phyloP scores from a whole-genome alignment of 768 basidiomycete genomes.

The Lentinula raphanica region DNA sequence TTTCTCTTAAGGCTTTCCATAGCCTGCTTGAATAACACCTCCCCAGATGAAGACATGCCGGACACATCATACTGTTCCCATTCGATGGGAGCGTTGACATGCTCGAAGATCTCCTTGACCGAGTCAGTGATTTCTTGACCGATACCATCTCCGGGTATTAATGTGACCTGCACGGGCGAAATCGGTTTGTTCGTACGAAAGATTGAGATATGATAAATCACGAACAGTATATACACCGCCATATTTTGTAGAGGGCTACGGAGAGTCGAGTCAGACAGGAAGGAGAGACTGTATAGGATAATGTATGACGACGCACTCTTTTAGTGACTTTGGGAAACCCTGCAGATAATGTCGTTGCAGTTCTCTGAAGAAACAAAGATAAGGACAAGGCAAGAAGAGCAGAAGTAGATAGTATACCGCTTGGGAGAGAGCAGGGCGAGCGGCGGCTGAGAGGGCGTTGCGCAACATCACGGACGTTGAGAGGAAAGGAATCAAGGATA shows the following conservation, averaged over 20 bases:
- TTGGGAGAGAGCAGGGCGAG: conserved; percentile 45
- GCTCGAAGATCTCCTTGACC: conserved; percentile 98
- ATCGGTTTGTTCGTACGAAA: conserved; percentile 15
- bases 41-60: conserved; percentile 90
- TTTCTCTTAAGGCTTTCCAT: conserved; percentile 98
- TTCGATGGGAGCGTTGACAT: conserved; percentile 96
- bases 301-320: conserved; percentile 42
- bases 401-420: conserved; percentile 36
- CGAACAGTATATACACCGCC: conserved; percentile 88
- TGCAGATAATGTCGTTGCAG: conserved; percentile 73
- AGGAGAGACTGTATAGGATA: conserved; percentile 10
- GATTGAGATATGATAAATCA: conserved; percentile 10
- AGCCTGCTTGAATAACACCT: conserved; percentile 93
- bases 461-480: conserved; percentile 54
- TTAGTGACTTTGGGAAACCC: conserved; percentile 73
- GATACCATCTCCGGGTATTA: conserved; percentile 97
- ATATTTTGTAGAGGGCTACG: conserved; percentile 82
- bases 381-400: background rate
- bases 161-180: conserved; percentile 64
- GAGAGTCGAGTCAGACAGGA: conserved; percentile 7
- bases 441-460: conserved; percentile 52
- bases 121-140: conserved; percentile 96
- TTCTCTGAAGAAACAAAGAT: conserved; percentile 36
- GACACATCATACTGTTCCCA: conserved; percentile 99
- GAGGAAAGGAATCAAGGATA: too few species aligned